Evolutionary conservation across 139 green algal genomes (phyloP).

Genomic region (Zygnema circumcarinatum): DNA sequence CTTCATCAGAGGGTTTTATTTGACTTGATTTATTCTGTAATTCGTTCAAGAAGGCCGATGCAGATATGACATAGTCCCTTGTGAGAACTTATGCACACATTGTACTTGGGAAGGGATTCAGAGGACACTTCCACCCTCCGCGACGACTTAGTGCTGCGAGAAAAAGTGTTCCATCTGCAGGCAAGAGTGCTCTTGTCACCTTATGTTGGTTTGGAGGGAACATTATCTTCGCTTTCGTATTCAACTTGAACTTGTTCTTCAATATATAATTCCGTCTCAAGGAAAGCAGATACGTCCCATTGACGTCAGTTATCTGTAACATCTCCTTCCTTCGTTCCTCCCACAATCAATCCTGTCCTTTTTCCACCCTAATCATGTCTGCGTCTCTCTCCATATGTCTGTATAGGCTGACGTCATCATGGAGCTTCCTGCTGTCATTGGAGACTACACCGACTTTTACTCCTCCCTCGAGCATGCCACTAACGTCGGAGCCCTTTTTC

Average conservation of each 20-base stretch:
- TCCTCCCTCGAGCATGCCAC: conserved; percentile 84
- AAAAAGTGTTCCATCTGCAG: conserved; percentile 64
- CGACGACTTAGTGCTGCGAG: conserved; percentile 63
- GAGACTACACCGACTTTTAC: conserved; percentile 98
- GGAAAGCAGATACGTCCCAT: too few relatives aligned
- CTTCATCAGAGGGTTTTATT: too few relatives aligned
- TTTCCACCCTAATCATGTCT: background rate
- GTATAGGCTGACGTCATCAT: conserved; percentile 68
- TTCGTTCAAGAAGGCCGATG: background rate
- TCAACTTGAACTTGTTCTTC: too few relatives aligned
- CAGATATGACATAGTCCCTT: too few relatives aligned
- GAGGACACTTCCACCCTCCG: conserved; percentile 61
- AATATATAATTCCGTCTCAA: too few relatives aligned
- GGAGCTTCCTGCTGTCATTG: conserved; percentile 79
- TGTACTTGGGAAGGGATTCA: background rate
- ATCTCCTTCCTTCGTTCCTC: background rate
- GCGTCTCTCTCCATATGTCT: conserved; percentile 19
- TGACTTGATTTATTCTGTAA: background rate
- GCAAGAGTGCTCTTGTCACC: conserved; percentile 25
- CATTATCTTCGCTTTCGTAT: background rate
- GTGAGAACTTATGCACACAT: too few relatives aligned
- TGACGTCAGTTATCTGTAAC: background rate
- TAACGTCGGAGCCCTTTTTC: conserved; percentile 86
- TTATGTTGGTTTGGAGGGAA: background rate
- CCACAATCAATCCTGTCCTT: background rate